A percentile compares a stretch with the other conserved stretches of the same genome.
phyloP scores from a whole-genome alignment of 768 basidiomycete genomes.

The Suillus discolor region DNA sequence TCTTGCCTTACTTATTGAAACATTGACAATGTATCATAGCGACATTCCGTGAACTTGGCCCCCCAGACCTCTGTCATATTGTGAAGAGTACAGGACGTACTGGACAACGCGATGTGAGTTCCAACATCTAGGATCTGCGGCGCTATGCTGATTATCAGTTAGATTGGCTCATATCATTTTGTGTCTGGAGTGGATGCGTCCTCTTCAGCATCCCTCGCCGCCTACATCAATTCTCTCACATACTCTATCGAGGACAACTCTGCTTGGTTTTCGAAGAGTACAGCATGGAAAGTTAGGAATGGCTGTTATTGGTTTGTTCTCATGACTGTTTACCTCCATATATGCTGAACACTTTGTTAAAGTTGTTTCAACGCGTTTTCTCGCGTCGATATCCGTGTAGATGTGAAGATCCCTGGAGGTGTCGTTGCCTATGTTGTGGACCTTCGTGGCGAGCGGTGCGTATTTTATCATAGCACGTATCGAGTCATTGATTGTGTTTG shows the following conservation, averaged over 20 bases:
- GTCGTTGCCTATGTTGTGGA: constrained; percentile 95
- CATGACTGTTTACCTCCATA: constrained; percentile 1
- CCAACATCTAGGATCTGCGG: constrained; percentile 6
- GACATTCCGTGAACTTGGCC: constrained; percentile 95
- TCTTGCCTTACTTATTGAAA: background rate
- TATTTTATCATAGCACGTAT: constrained; percentile 5
- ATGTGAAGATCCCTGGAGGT: constrained; percentile 98
- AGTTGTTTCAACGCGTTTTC: constrained; percentile 99
- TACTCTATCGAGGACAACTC: constrained; percentile 90
- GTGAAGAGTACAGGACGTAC: constrained; percentile 86
- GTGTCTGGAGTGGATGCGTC: constrained; percentile 99
- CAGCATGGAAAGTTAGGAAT: constrained; percentile 87
- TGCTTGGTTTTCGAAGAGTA: constrained; percentile 89
- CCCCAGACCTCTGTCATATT: constrained; percentile 95
- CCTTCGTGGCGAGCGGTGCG: constrained; percentile 90
- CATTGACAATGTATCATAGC: constrained; percentile 49
- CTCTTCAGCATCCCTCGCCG: constrained; percentile 95
- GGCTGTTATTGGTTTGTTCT: constrained; percentile 85
- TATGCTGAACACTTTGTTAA: background rate
- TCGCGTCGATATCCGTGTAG: constrained; percentile 92
- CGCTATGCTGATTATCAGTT: background rate
- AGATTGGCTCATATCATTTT: constrained; percentile 97
- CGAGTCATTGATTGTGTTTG: constrained; percentile 2
- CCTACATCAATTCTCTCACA: constrained; percentile 98
- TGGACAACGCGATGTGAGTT: constrained; percentile 84